Conservation (phyloP, 345 rosid species). For the Melaleuca alternifolia region DNA sequence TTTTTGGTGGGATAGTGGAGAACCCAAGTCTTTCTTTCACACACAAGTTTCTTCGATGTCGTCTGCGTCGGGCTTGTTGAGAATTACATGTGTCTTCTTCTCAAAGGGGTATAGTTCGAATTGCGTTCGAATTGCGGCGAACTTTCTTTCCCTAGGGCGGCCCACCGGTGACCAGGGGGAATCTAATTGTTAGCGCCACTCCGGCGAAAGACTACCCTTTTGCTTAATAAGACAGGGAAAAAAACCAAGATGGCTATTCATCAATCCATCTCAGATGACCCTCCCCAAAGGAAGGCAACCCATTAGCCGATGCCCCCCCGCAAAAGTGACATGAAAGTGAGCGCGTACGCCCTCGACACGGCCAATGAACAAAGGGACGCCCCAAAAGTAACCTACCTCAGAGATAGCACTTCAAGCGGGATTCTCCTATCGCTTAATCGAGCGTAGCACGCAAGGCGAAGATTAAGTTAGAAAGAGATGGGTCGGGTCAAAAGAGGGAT, state of each 20-base stretch:
- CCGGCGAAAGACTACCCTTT: not conserved
- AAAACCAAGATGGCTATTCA: not conserved
- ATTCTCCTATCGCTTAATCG: not conserved
- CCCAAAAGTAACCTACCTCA: not conserved
- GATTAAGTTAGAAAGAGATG: not conserved
- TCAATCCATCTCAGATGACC: no score
- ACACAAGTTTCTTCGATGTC: not conserved
- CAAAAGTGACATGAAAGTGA: not conserved
- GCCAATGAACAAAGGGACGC: not conserved
- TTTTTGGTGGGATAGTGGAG: not conserved
- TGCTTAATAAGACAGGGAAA: not conserved
- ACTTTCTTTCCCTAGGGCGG: not conserved
- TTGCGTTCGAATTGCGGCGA: no score
- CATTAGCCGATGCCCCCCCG: not conserved
- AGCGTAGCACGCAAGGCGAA: not conserved
- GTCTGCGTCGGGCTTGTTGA: not conserved
- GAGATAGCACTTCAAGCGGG: not conserved
- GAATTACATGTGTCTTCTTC: not conserved
- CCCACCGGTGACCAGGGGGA: no score
- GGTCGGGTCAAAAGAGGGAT: not conserved
- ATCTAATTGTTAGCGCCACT: no score
- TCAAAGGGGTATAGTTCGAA: not conserved
- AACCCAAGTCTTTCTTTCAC: not conserved
- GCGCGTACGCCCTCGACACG: not conserved
- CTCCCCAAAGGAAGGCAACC: not conserved